Percentiles rank a stretch among this genome's conserved stretches.
Conservation (phyloP, 2,329 filamentous ascomycete genomes). For the Diaporthe sp. region DNA sequence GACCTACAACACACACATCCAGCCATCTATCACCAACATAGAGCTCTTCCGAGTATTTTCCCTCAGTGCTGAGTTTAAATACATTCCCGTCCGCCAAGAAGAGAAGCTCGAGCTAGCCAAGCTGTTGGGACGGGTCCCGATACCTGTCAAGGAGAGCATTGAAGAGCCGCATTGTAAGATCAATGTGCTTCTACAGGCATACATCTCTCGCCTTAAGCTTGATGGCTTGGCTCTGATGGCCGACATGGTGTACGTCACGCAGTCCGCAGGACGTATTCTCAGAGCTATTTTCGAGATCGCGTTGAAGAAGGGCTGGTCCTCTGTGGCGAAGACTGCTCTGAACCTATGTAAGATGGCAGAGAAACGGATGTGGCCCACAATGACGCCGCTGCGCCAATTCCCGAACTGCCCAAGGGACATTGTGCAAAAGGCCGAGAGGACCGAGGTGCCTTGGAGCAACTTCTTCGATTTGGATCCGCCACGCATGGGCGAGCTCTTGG, state of each 20-base stretch:
- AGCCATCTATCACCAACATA: constrained; percentile 91
- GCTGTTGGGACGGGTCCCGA: constrained; percentile 87
- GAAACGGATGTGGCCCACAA: constrained; percentile 99
- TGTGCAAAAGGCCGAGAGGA: constrained; percentile 90
- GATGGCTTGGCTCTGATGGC: constrained; percentile 97
- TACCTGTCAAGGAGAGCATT: constrained; percentile 97
- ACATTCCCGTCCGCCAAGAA: constrained; percentile 96
- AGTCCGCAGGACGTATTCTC: constrained; percentile 95
- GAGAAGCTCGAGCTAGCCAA: constrained; percentile 97
- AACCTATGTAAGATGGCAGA: constrained; percentile 99
- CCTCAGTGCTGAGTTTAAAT: constrained; percentile 97
- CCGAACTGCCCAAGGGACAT: constrained; percentile 84
- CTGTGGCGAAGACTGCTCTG: constrained; percentile 90
- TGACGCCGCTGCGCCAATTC: constrained; percentile 95
- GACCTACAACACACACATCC: constrained; percentile 95
- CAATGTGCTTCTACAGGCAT: constrained; percentile 95
- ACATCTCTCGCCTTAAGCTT: constrained; percentile 92
- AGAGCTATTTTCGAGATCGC: constrained; percentile 97
- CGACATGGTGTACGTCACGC: constrained; percentile 98
- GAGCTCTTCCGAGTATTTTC: constrained; percentile 98
- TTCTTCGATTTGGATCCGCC: constrained; percentile 98
- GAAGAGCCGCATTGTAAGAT: constrained; percentile 98
- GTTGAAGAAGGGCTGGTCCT: constrained; percentile 96
- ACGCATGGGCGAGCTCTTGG: constrained; percentile 93
- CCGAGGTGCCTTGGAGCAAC: constrained; percentile 91